phyloP scores from a whole-genome alignment of 2,329 filamentous ascomycete species.

The Calonectria multiphialidica region DNA sequence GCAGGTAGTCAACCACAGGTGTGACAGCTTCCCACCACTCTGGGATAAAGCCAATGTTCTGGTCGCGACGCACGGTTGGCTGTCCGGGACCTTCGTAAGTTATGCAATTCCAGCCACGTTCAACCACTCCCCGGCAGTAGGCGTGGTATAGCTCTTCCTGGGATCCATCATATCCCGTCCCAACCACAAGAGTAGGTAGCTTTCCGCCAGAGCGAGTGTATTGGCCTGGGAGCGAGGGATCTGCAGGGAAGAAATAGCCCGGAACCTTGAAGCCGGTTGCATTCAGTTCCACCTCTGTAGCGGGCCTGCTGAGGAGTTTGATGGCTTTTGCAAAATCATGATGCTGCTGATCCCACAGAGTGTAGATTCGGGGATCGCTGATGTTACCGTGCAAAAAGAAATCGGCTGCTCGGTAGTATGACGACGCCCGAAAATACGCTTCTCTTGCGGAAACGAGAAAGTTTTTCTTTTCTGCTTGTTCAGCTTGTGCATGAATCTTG shows the following conservation, averaged over 20 bases:
- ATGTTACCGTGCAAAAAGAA: conserved; percentile 57
- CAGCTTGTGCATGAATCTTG: conserved; percentile 7
- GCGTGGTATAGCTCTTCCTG: conserved; percentile 58
- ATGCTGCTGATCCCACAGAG: conserved; percentile 50
- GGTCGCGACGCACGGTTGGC: conserved; percentile 21
- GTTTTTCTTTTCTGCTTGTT: not conserved
- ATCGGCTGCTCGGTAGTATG: conserved; percentile 56
- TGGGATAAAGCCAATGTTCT: conserved; percentile 22
- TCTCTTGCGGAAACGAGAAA: conserved; percentile 36
- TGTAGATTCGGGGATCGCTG: conserved; percentile 53
- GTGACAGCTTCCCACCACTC: conserved; percentile 27
- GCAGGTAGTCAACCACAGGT: conserved; percentile 18
- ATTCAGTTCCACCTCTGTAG: conserved; percentile 47
- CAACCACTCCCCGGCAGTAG: conserved; percentile 47
- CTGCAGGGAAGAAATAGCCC: conserved; percentile 46
- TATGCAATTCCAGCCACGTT: conserved; percentile 51
- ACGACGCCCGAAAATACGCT: conserved; percentile 52
- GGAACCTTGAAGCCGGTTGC: conserved; percentile 47
- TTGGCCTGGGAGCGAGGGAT: not conserved
- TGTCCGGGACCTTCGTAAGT: conserved; percentile 25
- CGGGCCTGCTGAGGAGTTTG: conserved; percentile 47
- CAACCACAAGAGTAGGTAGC: conserved; percentile 53
- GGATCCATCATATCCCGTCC: conserved; percentile 55
- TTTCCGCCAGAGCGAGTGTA: not conserved
- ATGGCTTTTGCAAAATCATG: conserved; percentile 54